Base-by-base conservation (phyloP, 2,329 filamentous ascomycete species). In the Trichoderma citrinoviride region DNA sequence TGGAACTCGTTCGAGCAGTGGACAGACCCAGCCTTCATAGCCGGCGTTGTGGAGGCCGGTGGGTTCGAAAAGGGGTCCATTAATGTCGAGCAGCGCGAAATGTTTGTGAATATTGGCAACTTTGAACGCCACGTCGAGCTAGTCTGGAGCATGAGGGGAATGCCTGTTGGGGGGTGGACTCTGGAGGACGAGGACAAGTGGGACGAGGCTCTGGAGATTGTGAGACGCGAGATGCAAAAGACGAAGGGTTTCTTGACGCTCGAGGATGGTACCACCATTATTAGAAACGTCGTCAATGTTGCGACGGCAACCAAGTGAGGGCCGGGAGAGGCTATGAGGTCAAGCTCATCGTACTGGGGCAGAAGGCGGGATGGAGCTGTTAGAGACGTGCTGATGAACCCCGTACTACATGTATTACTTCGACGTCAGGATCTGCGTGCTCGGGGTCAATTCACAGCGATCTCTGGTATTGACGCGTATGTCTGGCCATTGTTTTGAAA, bases 131-230 rank as follows among this genome's bases (percentile, higher is more conserved):
- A 53, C 27, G 29, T 40, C 8, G 43, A 40, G 37, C 23, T 62
- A 19, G 6, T 54, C 49, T 62, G 60, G 60, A 62, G 60, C n/a
- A 62, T 62, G 60, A 53, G 60, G 19, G 60, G 60, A 46, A 62
- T 62, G 60, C 49, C 60, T 10, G 53, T 25, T 29, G 46, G 7
- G 23, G 60, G 60, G 37, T 62, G 60, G 60, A 46, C 25, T 8
- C 41, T 41, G n/a, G 60, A 62, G 25, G 60, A 62, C 27, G 60
- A 62, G 15, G 60, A 62, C 40, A 40, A 41, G 10, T 62, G 60
- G 60, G 60, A 62, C 14, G 60, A 62, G 19, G 60, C 60, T 3
- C 29, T 62, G n/a, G 60, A 53, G n/a, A 54, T 62, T 62, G 49
- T 62, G 37, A 54, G 47, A 17, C 60, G 60, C n/a, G 60, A 62